Evolutionary conservation across 2,329 filamentous ascomycete species (phyloP), one percentile per base, ranked within the genome.

Genomic region (Sarocladium strictum): DNA sequence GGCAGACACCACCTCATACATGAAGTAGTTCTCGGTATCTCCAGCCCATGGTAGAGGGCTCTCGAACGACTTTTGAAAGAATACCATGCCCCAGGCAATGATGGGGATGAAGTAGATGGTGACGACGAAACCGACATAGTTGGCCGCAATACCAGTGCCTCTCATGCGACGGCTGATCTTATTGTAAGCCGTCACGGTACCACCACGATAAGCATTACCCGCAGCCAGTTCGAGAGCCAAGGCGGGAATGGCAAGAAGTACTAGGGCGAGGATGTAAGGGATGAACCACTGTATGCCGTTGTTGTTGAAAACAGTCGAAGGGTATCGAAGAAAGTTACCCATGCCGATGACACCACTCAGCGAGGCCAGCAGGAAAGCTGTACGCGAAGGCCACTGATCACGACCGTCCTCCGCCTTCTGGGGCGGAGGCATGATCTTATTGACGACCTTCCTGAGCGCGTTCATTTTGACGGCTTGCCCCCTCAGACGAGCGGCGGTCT

Each of bases 141-240:
- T 67, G 2, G 72, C 68, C 0, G 72, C 73, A 41, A 79, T 61
- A 0, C 76, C 76, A 1, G 74, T 71, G 1, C 76, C 76, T 56
- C 73, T 76, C 11, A 78, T 61, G 5, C 76, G 67, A 21, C 63
- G 58, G 57, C 76, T 70, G 47, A 77, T 67, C 52, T 74, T 76
- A 62, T 72, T 70, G 59, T 67, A 77, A 2, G 75, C 73, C 49
- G 76, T 70, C 11, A 76, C 71, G 2, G 68, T 71, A 14, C 74
- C 75, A 33, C 73, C 73, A n/a, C 75, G 73, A 58, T 78, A 77
- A 1, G 75, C 74, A 59, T 77, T 85, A 54, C 87, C 87, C 47
- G 86, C 87, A 52, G 85, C 86, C 43, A 78, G 75, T 58, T 79
- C 75, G 19, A 78, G 68, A 14, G 76, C 71, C n/a, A 79, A 67